Conservation (phyloP, 495 filamentous ascomycete species). For the Trichoderma virens region DNA sequence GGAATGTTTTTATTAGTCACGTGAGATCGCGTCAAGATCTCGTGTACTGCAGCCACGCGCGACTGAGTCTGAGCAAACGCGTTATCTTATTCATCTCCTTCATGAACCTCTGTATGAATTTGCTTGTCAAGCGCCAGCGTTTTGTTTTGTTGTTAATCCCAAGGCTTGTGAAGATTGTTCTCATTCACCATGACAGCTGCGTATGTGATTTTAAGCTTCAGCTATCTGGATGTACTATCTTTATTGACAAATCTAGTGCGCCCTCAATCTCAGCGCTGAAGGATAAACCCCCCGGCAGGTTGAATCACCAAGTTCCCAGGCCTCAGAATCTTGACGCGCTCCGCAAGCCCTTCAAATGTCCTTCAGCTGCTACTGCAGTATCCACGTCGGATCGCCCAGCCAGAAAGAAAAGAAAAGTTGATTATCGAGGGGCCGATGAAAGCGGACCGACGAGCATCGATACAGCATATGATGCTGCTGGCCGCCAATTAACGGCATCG, state of each 20-base stretch:
- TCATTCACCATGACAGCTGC: constrained; percentile 33
- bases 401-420: constrained; percentile 81
- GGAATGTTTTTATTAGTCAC: neutral
- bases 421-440: constrained; percentile 78
- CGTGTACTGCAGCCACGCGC: neutral
- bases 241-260: neutral
- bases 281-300: neutral
- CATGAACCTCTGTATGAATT: neutral
- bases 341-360: constrained; percentile 85
- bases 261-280: neutral
- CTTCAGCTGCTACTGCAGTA: constrained; percentile 64
- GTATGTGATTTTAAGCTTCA: neutral
- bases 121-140: neutral
- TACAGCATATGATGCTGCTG: constrained; percentile 78
- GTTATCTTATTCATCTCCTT: neutral
- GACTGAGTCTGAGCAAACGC: neutral
- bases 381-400: constrained; percentile 73
- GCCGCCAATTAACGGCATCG: constrained; percentile 83
- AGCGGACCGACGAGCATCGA: constrained; percentile 68
- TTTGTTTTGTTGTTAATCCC: neutral
- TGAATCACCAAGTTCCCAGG: neutral
- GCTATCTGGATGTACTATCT: neutral
- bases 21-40: neutral
- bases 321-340: neutral
- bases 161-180: neutral